Evolutionary conservation across 1,139 yeast species (phyloP), one percentile per base, ranked within the genome.

Genomic region (Starmera stellimalicola): DNA sequence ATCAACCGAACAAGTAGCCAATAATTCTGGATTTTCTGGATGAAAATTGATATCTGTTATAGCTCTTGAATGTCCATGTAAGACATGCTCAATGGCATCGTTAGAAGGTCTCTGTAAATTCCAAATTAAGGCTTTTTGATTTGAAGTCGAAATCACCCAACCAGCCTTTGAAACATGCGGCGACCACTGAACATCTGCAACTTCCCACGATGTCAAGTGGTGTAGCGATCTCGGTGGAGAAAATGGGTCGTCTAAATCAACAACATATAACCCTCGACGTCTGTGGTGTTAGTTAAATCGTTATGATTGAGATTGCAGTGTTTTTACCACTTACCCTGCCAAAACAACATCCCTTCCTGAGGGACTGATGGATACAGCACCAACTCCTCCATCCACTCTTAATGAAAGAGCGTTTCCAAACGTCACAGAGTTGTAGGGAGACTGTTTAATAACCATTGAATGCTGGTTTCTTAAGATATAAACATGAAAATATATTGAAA

Each of bases 171-270:
- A 68, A 9, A 70, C 66, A 52, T 85, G 94, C 0, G 97, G 96
- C 3, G 94, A 84, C 97, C 98, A 91, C 54, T 91, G 97, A 1
- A 88, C 96, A 54, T 91, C 96, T 0, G 98, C 96, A 2, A 91
- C 98, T 55, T 91, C 97, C 98, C 98, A 93, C 1, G 94, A 78
- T 0, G 97, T 88, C 22, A 77, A 68, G 52, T 91, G 96, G 37
- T 79, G 94, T 18, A 91, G 68, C 87, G 94, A 84, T 38, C 98
- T 63, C 0, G 98, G 98, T 1, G 95, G 87, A 1, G 93, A 77
- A 57, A 85, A 88, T 1, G 97, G 97, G 55, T 91, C 95, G 48
- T 91, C 95, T 31, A 91, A 57, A 56, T 91, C 97, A n/a, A 91
- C 78, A 31, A 91, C 76, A 51, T 78, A 83, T 14, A 91, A 63